Evolutionary conservation across 768 basidiomycete genomes (phyloP), one percentile per base, ranked within the genome.

Genomic region (Amyloporia xantha): DNA sequence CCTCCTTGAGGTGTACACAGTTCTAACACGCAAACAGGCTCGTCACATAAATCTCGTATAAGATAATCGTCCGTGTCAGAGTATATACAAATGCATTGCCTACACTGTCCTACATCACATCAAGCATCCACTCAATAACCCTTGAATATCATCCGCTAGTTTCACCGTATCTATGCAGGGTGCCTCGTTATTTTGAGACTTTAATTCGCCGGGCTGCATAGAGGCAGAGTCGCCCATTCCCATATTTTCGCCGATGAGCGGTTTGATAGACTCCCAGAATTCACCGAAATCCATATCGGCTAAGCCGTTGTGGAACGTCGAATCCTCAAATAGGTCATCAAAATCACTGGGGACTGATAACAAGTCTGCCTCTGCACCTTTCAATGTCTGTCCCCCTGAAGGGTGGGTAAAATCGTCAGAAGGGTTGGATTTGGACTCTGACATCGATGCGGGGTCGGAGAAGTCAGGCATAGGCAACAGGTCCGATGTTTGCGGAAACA

Each of bases 221-320:
- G 17, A 39, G 38, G n/a, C n/a, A n/a, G 38, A 39, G 38, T 17
- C 12, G 9, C 19, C 38, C 12, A n/a, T 9, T 10, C 15, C 33
- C n/a, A 20, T 44, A 10, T 33, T 69, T 28, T 66, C 64, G 36
- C 68, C 61, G 19, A 81, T 57, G 49, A 81, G 58, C 0, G 81
- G 75, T 51, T 69, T 74, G 52, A 84, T 69, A 2, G 75, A 69
- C 55, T 74, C 72, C 80, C 78, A 82, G 54, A 84, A 77, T 55
- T 78, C 75, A 4, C 71, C 65, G 30, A 79, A 74, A 58, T 80
- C 76, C 47, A 75, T 65, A 35, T 71, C 68, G 1, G 65, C 62
- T 12, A 73, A 52, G 0, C 63, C 60, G 47, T 57, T 65, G 50
- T 67, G 62, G 15, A 49, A 20, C 12, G 45, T 37, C 11, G 39